Conservation (phyloP, 2,329 filamentous ascomycete species). For the Claviceps cyperi region DNA sequence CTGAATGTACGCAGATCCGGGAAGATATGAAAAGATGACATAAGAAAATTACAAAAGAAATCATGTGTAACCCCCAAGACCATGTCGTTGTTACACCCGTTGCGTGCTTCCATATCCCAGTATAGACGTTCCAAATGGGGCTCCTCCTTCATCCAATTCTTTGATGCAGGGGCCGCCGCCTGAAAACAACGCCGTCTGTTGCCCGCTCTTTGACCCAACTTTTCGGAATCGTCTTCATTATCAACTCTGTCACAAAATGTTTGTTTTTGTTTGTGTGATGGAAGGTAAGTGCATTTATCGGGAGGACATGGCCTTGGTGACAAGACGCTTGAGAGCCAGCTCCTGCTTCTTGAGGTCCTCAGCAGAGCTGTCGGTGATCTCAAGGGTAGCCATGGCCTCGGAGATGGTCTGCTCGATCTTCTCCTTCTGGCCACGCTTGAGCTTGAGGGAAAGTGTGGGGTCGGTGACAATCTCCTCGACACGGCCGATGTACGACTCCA, state of each 20-base stretch:
- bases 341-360: slow-evolving; percentile 99
- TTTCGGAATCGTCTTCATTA: slow-evolving; percentile 2
- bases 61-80: slow-evolving; percentile 4
- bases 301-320: slow-evolving; percentile 96
- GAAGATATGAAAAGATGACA: slow-evolving; percentile 4
- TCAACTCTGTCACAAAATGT: not conserved
- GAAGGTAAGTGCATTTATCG: slow-evolving; percentile 41
- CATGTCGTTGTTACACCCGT: slow-evolving; percentile 1
- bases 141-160: slow-evolving; percentile 2
- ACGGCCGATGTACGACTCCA: slow-evolving; percentile 96
- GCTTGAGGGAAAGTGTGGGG: slow-evolving; percentile 86
- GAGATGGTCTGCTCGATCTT: slow-evolving; percentile 96
- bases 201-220: slow-evolving; percentile 1
- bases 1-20: slow-evolving; percentile 17
- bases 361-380: slow-evolving; percentile 79
- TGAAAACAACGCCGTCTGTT: slow-evolving; percentile 4
- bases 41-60: slow-evolving; percentile 8
- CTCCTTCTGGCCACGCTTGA: slow-evolving; percentile 98
- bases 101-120: slow-evolving; percentile 2
- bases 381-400: slow-evolving; percentile 94
- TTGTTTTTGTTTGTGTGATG: not conserved
- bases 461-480: slow-evolving; percentile 98
- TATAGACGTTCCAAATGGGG: slow-evolving; percentile 2
- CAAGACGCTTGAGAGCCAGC: slow-evolving; percentile 88
- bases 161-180: slow-evolving; percentile 4